Base-by-base conservation (phyloP, 78 protist genomes). In the Corallochytrium limacisporum region DNA sequence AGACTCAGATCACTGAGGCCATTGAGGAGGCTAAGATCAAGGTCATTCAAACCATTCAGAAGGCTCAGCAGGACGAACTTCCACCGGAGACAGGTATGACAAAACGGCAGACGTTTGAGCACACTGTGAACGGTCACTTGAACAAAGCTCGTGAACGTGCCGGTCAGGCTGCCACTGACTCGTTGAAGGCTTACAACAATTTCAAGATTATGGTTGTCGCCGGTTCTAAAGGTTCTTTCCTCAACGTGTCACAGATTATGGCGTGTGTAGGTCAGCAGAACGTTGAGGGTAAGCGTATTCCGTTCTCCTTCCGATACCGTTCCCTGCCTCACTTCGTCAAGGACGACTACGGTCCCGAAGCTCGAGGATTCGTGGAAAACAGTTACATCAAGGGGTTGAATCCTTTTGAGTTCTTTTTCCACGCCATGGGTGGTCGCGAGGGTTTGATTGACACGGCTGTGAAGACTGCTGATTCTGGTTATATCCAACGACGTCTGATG, bases 211-310 rank as follows among this genome's bases (percentile, higher is more conserved):
- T 96, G 99, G 95, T 82, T 24, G 60, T 18, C 24, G 86, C 98
- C 0, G 99, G 99, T 6, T 86, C 96, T 56, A 98, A 98, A 74
- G 99, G 99, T 31, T 75, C 86, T 13, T n/a, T 53, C 54, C 68
- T 95, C 74, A 98, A 98, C 81, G 82, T 96, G 24, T 68, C 96
- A 9, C 99, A 98, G 93, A 43, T 74, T 22, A 84, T 91, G 49
- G 99, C 98, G n/a, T 86, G 94, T 46, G 99, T 96, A 36, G 99
- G 99, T 28, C 99, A 98, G 86, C 99, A 96, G 67, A 95, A 95
- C 81, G 98, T 98, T 31, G 98, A 91, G 61, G 99, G 99, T 22
- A 77, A 89, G 79, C 96, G 99, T 44, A 88, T 96, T 28, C 97
- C 98, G 18, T 91, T 65, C 65, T 95, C 97, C 40, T 98, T 95